Conservation (phyloP, 805 yeast species). For the Kluyveromyces lactis region DNA sequence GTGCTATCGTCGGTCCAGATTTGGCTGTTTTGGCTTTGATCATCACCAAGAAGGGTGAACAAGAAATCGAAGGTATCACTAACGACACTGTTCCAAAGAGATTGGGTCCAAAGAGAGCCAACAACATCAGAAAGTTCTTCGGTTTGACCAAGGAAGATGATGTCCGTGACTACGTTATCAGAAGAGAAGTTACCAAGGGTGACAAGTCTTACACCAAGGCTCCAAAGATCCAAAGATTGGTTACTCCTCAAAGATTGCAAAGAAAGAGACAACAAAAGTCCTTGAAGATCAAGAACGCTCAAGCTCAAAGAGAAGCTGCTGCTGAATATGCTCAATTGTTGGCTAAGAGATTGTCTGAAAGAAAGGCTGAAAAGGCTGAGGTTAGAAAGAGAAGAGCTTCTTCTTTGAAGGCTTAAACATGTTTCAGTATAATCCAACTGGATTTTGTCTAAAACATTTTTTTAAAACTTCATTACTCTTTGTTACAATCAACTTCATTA, state of each 20-base stretch:
- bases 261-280: conserved; percentile 97
- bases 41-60: conserved; percentile 95
- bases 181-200: conserved; percentile 98
- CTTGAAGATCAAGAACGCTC: conserved; percentile 92
- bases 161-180: conserved; percentile 76
- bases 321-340: conserved; percentile 98
- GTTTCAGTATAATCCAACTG: neutral
- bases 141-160: conserved; percentile 55
- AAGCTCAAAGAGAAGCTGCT: conserved; percentile 99
- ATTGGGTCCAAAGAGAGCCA: conserved; percentile 99
- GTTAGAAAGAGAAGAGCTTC: conserved; percentile 99
- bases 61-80: conserved; percentile 92
- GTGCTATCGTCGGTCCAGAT: conserved; percentile 97
- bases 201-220: conserved; percentile 99
- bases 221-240: conserved; percentile 99
- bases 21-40: conserved; percentile 91
- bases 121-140: conserved; percentile 99
- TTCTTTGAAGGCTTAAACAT: conserved; percentile 78
- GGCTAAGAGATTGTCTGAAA: conserved; percentile 97
- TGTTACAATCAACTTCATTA: too few species aligned
- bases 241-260: conserved; percentile 98
- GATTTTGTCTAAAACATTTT: neutral
- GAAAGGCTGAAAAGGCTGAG: conserved; percentile 98
- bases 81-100: conserved; percentile 94
- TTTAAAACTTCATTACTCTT: neutral